Base-by-base conservation (phyloP, 176 grass and related monocot species). In the Carex littledalei region DNA sequence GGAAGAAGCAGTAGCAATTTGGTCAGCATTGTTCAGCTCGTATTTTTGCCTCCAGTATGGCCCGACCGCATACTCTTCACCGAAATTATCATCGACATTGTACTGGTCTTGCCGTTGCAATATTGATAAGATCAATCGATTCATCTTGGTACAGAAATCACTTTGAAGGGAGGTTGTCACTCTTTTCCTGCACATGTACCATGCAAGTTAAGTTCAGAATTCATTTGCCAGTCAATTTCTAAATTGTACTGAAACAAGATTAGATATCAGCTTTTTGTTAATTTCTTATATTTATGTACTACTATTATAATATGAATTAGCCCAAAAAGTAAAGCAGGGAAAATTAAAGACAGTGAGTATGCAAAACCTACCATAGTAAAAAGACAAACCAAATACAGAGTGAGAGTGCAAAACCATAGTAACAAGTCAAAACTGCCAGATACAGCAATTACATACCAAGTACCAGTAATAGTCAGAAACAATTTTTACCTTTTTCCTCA, bases 101-200 rank as follows among this genome's bases (percentile, higher is more conserved):
- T 90, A 84, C 32, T 86, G 88, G 77, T 84, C 86, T 94, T 90
- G 89, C 84, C 86, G 94, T 52, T 87, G 93, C 59, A 98, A 62
- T 59, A 87, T 68, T 81, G 90, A 83, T 78, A 85, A 87, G 58
- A 98, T 56, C 15, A 98, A 34, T 64, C 86, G 72, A 54, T 98
- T 95, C 93, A 98, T 94, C 87, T 89, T 98, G 57, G 70, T 87
- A 73, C 96, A 89, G 26, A 98, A 98, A 84, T 98, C 96, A 88
- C 96, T 91, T 26, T 89, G 86, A 21, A 98, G 93, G 67, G 93
- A 95, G 69, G 92, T 94, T 83, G 96, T 93, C 43, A 98, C 96
- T 65, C 78, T 95, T 89, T 89, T 91, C 81, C 96, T 98, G 91
- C 83, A 95, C 12, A 2, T 20, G 52, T 26, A 24, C 71, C 8